These are phyloP conservation scores for Trichoderma atrobrunneum DNA, from an alignment of 2,329 filamentous ascomycete species.

Conservation along the genomic window DNA sequence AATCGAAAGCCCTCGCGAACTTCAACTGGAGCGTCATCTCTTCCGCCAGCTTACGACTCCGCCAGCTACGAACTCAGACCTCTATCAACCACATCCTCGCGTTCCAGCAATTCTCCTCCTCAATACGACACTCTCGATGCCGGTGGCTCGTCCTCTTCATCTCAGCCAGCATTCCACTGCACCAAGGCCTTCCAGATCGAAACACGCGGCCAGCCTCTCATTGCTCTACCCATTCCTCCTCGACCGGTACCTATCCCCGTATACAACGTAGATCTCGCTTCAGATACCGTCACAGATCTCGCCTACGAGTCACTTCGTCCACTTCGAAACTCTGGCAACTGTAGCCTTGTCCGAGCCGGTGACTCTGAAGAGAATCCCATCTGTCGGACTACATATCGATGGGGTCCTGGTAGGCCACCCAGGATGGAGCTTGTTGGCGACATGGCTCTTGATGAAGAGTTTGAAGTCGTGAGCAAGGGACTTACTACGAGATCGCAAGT, in stretches of 20 bases:
- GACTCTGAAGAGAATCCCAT: slow-evolving; percentile 36
- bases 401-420: slow-evolving; percentile 53
- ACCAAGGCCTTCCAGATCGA: slow-evolving; percentile 50
- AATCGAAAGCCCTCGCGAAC: background rate
- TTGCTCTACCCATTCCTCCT: slow-evolving; percentile 42
- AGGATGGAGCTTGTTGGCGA: slow-evolving; percentile 35
- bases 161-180: slow-evolving; percentile 37
- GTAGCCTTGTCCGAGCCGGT: slow-evolving; percentile 46
- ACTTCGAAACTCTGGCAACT: slow-evolving; percentile 44
- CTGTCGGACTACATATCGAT: slow-evolving; percentile 55
- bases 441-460: slow-evolving; percentile 26
- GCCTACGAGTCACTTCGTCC: slow-evolving; percentile 53
- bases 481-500: slow-evolving; percentile 45
- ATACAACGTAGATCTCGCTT: slow-evolving; percentile 37
- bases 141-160: slow-evolving; percentile 16
- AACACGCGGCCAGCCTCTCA: slow-evolving; percentile 41
- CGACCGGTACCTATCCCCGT: slow-evolving; percentile 42
- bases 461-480: slow-evolving; percentile 33
- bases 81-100: slow-evolving; percentile 27
- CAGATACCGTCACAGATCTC: slow-evolving; percentile 39
- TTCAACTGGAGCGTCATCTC: slow-evolving; percentile 8
- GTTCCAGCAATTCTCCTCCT: slow-evolving; percentile 30
- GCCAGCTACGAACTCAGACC: slow-evolving; percentile 26
- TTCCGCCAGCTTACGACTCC: slow-evolving; percentile 31
- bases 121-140: slow-evolving; percentile 25